Evolutionary conservation across 2,329 filamentous ascomycete genomes (phyloP), one percentile per base, ranked within the genome.

Genomic region (Huntiella decipiens): DNA sequence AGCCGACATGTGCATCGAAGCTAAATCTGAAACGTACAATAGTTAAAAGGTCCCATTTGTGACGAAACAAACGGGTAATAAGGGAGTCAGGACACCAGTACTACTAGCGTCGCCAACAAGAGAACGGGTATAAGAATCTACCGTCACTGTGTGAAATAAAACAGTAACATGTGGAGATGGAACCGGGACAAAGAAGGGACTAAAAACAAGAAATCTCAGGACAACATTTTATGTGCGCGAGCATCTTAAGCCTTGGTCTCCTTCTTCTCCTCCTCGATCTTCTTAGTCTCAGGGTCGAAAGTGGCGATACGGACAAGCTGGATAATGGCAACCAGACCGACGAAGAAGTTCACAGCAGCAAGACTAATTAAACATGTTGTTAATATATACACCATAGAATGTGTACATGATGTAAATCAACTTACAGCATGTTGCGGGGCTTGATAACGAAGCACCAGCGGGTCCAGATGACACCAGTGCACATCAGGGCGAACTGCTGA

Each of bases 391-490:
- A 34, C 12, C 50, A 12, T 8, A 11, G 32, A 33, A 41, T 12
- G 34, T 12, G 5, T n/a, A 39, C n/a, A 7, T 17, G 39, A 4
- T 5, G 28, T 31, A 12, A 10, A 36, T 5, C 16, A 15, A 66
- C 77, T 41, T 67, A 85, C 79, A 95, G 80, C 58, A 86, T 67
- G 71, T 98, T 98, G 65, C 77, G 78, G 48, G 91, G 91, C 64
- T 78, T 86, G 66, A 98, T 98, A 63, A 98, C 82, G 60, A 96
- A 72, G 71, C 91, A 98, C 91, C 91, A 98, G 54, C 91, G 77
- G 39, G 91, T 98, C 91, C 91, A 98, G 72, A 98, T 98, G 53
- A 82, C 65, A 54, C 91, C 91, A 7, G 91, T 98, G 56, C 78
- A 78, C 59, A 84, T 91, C 55, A 98, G 74, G 50, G 91, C 88